A percentile compares a stretch with the other conserved stretches of the same genome.
These are phyloP conservation scores for Aspergillus floridensis DNA, from an alignment of 2,329 filamentous ascomycete genomes.

Conservation along the genomic window DNA sequence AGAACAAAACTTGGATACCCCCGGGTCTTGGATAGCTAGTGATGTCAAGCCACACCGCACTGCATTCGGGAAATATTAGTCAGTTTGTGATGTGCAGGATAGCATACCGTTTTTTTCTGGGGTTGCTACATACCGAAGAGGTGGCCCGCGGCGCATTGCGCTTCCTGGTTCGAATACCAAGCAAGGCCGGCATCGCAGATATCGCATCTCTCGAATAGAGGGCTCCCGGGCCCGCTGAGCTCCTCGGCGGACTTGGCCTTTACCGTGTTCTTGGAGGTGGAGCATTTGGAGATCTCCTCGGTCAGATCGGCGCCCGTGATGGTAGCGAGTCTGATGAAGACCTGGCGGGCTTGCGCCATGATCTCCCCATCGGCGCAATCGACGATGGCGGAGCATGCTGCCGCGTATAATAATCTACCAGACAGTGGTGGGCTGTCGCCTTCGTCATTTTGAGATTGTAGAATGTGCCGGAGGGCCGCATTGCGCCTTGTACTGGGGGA, in stretches of 20 bases:
- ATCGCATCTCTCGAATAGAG: slow-evolving; percentile 50
- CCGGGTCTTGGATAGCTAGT: slow-evolving; percentile 54
- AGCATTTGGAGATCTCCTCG: slow-evolving; percentile 33
- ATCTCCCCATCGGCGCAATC: slow-evolving; percentile 24
- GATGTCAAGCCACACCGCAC: slow-evolving; percentile 56
- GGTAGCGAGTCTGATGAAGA: slow-evolving; percentile 28
- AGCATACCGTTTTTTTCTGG: not conserved
- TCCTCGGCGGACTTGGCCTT: slow-evolving; percentile 24
- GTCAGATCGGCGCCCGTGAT: slow-evolving; percentile 29
- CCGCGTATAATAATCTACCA: slow-evolving; percentile 36
- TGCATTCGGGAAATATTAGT: slow-evolving; percentile 19
- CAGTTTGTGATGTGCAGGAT: slow-evolving; percentile 7
- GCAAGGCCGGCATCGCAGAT: slow-evolving; percentile 51
- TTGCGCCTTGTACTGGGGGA: slow-evolving; percentile 21
- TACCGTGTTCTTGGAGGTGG: slow-evolving; percentile 14
- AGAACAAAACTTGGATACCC: slow-evolving; percentile 53
- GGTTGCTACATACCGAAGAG: slow-evolving; percentile 43
- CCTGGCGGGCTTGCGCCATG: slow-evolving; percentile 23
- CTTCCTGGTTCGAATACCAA: slow-evolving; percentile 48
- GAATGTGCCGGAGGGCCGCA: slow-evolving; percentile 28
- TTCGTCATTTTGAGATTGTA: slow-evolving; percentile 20
- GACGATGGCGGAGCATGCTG: slow-evolving; percentile 36
- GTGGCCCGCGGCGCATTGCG: slow-evolving; percentile 53
- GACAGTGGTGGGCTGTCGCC: slow-evolving; percentile 21
- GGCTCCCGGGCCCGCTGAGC: slow-evolving; percentile 21